phyloP scores from a whole-genome alignment of 2,329 filamentous ascomycete species.

The Tolypocladium ovalisporum region DNA sequence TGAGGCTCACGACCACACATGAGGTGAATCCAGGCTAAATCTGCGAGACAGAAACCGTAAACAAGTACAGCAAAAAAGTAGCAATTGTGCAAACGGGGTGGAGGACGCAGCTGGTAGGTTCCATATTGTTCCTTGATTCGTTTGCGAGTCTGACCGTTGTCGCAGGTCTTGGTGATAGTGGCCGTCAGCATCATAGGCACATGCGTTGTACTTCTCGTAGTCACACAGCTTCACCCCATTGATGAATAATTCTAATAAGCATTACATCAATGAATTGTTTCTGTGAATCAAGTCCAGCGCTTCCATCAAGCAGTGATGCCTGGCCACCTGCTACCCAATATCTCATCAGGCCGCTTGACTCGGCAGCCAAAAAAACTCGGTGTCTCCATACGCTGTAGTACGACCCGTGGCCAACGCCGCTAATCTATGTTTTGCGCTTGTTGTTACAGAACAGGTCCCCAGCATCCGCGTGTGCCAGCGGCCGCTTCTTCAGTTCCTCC shows the following conservation, averaged over 20 bases:
- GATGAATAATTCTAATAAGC: background rate
- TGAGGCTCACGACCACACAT: constrained; percentile 20
- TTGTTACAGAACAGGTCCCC: constrained; percentile 55
- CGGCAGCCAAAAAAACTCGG: background rate
- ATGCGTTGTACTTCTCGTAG: constrained; percentile 50
- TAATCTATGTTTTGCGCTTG: constrained; percentile 14
- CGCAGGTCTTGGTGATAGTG: constrained; percentile 50
- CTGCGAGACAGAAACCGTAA: constrained; percentile 48
- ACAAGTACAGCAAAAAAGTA: constrained; percentile 64
- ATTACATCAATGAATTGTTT: background rate
- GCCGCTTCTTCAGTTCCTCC: constrained; percentile 12
- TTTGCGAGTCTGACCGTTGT: background rate
- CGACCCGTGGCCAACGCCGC: background rate
- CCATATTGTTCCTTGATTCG: background rate
- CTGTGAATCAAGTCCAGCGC: background rate
- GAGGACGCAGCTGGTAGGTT: constrained; percentile 74
- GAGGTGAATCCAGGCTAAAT: background rate
- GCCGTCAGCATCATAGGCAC: constrained; percentile 53
- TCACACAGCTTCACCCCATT: constrained; percentile 23
- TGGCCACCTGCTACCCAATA: background rate
- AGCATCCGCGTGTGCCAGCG: constrained; percentile 25
- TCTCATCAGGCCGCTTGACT: background rate
- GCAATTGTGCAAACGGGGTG: constrained; percentile 89
- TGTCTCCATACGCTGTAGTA: background rate
- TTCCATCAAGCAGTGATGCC: background rate